Evolutionary conservation across 2,329 filamentous ascomycete species (phyloP).

Genomic region (Byssothecium circinans): DNA sequence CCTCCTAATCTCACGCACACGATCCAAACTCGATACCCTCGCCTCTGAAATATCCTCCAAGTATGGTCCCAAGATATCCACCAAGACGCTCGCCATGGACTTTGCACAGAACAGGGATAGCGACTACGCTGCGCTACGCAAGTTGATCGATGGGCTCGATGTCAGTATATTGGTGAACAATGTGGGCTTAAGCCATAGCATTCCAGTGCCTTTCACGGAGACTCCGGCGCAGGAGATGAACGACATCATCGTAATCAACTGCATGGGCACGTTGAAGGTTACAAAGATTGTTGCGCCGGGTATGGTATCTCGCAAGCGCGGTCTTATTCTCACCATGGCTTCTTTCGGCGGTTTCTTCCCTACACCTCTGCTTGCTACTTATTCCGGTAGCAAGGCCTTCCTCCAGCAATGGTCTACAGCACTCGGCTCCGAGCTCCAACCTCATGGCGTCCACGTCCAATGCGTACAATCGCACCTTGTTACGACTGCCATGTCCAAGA

Average conservation of each 20-base stretch:
- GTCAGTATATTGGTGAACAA: slow-evolving; percentile 93
- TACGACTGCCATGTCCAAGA: slow-evolving; percentile 95
- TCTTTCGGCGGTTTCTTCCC: slow-evolving; percentile 93
- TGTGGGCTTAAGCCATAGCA: slow-evolving; percentile 90
- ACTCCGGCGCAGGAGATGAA: slow-evolving; percentile 79
- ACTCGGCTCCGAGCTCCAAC: slow-evolving; percentile 78
- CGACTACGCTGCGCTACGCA: slow-evolving; percentile 76
- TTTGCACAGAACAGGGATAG: slow-evolving; percentile 76
- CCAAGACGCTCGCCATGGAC: slow-evolving; percentile 87
- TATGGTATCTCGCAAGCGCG: slow-evolving; percentile 80
- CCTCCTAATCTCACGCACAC: slow-evolving; percentile 91
- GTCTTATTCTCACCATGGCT: slow-evolving; percentile 94
- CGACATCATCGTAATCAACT: slow-evolving; percentile 95
- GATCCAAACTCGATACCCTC: slow-evolving; percentile 81
- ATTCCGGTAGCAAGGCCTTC: slow-evolving; percentile 97
- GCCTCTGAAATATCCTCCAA: slow-evolving; percentile 73
- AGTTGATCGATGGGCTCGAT: slow-evolving; percentile 72
- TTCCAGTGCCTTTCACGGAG: slow-evolving; percentile 84
- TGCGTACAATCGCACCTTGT: slow-evolving; percentile 91
- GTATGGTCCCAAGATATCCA: slow-evolving; percentile 65
- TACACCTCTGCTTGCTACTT: slow-evolving; percentile 89
- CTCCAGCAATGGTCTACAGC: slow-evolving; percentile 93
- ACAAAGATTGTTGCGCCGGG: slow-evolving; percentile 83
- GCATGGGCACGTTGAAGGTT: slow-evolving; percentile 82
- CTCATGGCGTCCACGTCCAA: slow-evolving; percentile 83